A percentile compares a stretch with the other conserved stretches of the same genome.
Evolutionary conservation across 257 asterid genomes (phyloP).

Genomic region (Plantago elongata): DNA sequence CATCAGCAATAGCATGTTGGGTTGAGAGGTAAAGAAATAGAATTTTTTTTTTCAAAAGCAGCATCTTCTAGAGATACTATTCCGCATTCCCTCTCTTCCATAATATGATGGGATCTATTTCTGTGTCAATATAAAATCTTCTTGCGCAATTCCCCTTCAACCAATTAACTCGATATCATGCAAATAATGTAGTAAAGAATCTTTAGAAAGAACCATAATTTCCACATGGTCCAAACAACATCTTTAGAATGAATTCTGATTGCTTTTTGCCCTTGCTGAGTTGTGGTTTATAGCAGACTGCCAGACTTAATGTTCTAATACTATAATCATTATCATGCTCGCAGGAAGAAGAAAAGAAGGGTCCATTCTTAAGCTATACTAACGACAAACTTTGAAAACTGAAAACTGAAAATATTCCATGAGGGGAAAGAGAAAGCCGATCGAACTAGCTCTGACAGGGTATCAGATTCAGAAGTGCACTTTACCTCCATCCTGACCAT

Average conservation of each 20-base stretch:
- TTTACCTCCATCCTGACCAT: background rate
- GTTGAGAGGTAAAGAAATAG: too few species aligned
- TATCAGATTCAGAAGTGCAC: slow-evolving; percentile 5
- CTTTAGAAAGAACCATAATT: background rate
- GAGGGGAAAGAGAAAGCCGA: background rate
- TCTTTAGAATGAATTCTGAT: background rate
- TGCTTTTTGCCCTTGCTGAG: background rate
- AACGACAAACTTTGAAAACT: background rate
- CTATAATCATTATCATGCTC: background rate
- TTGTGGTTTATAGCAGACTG: background rate
- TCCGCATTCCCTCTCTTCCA: too few species aligned
- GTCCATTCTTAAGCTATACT: background rate
- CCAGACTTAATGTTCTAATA: background rate
- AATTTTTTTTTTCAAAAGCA: too few species aligned
- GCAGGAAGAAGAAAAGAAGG: background rate
- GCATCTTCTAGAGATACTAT: too few species aligned
- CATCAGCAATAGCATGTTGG: too few species aligned
- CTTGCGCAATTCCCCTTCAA: too few species aligned
- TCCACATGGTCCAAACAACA: background rate
- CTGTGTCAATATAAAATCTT: too few species aligned
- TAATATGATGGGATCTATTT: too few species aligned
- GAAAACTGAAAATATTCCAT: background rate
- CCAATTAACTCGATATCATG: too few species aligned
- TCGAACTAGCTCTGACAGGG: background rate
- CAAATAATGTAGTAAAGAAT: too few species aligned